These are phyloP conservation scores for Colletotrichum sp. DNA, from an alignment of 2,329 filamentous ascomycete species.

Conservation along the genomic window DNA sequence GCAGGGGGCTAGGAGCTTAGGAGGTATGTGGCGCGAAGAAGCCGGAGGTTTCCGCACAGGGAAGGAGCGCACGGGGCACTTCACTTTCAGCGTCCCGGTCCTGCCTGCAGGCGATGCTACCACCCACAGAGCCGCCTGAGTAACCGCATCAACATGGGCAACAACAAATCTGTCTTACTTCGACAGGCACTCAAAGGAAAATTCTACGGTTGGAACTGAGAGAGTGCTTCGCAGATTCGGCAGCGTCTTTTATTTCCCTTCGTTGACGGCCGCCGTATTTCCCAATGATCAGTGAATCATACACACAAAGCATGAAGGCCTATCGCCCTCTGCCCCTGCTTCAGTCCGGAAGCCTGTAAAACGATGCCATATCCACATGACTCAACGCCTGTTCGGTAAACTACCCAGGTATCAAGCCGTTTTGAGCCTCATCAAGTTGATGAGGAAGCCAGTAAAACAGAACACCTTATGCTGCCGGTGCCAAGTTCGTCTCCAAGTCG, in stretches of 20 bases:
- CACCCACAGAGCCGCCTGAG: background rate
- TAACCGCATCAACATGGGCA: background rate
- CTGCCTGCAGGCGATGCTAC: background rate
- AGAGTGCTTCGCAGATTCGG: background rate
- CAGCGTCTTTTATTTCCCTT: slow-evolving; percentile 19
- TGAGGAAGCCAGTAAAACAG: slow-evolving; percentile 3
- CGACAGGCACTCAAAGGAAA: background rate
- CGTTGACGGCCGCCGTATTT: slow-evolving; percentile 3
- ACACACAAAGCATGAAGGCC: slow-evolving; percentile 14
- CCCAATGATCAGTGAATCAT: slow-evolving; percentile 19
- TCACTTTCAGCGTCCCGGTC: background rate
- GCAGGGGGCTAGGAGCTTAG: slow-evolving; percentile 11
- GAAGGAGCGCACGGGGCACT: slow-evolving; percentile 15
- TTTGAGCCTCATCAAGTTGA: slow-evolving; percentile 6
- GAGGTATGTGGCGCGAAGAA: slow-evolving; percentile 14
- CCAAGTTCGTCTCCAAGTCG: slow-evolving; percentile 59
- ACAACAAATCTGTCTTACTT: background rate
- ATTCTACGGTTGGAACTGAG: background rate
- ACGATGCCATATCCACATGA: slow-evolving; percentile 15
- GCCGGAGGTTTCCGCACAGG: slow-evolving; percentile 9
- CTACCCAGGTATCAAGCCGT: slow-evolving; percentile 16
- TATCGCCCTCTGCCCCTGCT: slow-evolving; percentile 8
- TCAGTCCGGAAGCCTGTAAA: slow-evolving; percentile 13
- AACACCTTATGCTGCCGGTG: slow-evolving; percentile 8
- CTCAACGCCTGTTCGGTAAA: slow-evolving; percentile 14